Percentiles rank a stretch among this genome's conserved stretches.
These are phyloP conservation scores for Fusarium sp. DNA, from an alignment of 2,329 filamentous ascomycete species.

Conservation along the genomic window DNA sequence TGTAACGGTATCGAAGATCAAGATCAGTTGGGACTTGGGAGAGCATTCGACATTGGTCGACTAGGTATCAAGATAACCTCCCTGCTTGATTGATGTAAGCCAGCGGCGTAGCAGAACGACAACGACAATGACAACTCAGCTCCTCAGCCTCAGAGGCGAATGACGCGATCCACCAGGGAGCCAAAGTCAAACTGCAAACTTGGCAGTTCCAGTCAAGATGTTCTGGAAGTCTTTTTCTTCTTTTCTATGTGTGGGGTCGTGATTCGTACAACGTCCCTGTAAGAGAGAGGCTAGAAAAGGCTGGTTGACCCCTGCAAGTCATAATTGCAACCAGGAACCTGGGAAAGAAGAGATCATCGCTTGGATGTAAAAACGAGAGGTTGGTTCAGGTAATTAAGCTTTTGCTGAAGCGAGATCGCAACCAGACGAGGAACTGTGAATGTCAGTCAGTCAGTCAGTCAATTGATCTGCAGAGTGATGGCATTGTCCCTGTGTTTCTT, in stretches of 20 bases:
- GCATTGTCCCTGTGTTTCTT: neutral
- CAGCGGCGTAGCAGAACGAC: constrained; percentile 15
- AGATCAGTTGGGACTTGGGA: constrained; percentile 16
- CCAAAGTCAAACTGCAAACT: constrained; percentile 7
- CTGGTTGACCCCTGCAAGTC: constrained; percentile 16
- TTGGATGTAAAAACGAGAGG: neutral
- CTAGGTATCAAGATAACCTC: constrained; percentile 1
- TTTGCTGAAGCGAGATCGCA: neutral
- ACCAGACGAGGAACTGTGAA: neutral
- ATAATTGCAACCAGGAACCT: constrained; percentile 10
- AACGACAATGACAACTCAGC: constrained; percentile 2
- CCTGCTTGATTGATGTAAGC: constrained; percentile 11
- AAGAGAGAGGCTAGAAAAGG: constrained; percentile 8
- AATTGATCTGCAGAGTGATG: constrained; percentile 1
- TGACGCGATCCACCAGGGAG: neutral
- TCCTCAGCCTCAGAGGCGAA: constrained; percentile 1
- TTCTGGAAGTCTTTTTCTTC: constrained; percentile 22
- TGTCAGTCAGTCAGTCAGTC: neutral
- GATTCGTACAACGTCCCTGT: neutral
- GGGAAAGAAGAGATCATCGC: neutral
- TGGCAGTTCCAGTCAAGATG: constrained; percentile 15
- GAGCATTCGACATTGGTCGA: neutral
- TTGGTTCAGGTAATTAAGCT: constrained; percentile 7
- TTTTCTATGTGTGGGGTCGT: constrained; percentile 8
- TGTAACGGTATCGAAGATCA: constrained; percentile 33